phyloP scores from a whole-genome alignment of 345 rosid genomes.

The Lagerstroemia speciosa region DNA sequence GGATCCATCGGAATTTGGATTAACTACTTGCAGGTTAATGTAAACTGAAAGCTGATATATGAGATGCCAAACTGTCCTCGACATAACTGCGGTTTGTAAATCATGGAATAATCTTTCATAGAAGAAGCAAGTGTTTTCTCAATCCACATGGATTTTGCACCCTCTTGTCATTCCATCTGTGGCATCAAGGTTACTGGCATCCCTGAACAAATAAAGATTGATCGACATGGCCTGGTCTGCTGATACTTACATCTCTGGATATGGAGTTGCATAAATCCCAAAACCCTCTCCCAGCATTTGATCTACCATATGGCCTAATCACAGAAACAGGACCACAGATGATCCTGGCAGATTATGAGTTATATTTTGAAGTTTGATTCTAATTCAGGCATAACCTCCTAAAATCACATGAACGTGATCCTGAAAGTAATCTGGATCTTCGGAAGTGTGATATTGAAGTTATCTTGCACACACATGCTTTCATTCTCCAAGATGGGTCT shows the following conservation, averaged over 20 bases:
- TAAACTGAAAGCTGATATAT: conserved; percentile 36
- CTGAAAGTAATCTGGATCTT: not conserved
- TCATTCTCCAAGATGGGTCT: not conserved
- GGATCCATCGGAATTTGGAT: conserved; percentile 24
- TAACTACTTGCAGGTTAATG: conserved; percentile 34
- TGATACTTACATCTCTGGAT: not conserved
- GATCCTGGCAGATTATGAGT: not conserved
- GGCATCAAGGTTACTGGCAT: not conserved
- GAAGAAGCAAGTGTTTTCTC: not conserved
- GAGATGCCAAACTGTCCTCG: conserved; percentile 25
- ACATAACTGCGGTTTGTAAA: conserved; percentile 16
- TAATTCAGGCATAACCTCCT: not conserved
- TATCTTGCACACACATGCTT: not conserved
- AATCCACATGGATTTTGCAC: not conserved
- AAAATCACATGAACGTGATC: not conserved
- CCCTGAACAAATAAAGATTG: not conserved
- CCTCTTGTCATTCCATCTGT: not conserved
- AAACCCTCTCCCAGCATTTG: not conserved
- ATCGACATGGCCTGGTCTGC: not conserved
- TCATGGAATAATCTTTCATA: not conserved
- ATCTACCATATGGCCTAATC: not conserved
- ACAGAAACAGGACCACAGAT: not conserved
- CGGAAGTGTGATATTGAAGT: not conserved
- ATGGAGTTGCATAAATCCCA: not conserved
- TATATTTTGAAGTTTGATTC: not conserved